A percentile compares a stretch with the other conserved stretches of the same genome.
phyloP scores from a whole-genome alignment of 2,329 filamentous ascomycete genomes.

The Penicillium vulpinum region DNA sequence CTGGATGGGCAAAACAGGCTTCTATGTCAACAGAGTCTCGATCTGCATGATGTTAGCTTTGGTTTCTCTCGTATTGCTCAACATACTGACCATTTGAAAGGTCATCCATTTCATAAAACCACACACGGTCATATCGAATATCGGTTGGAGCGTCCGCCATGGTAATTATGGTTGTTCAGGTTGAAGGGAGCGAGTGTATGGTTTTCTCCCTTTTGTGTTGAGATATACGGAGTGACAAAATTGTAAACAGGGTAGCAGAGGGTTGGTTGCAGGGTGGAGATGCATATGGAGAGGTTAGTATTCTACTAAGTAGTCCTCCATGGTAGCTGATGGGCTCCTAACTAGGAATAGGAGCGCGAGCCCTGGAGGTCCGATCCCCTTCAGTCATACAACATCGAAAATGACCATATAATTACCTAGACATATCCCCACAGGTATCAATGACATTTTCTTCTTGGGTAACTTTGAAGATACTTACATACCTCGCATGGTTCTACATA shows the following conservation, averaged over 20 bases:
- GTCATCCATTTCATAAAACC: background rate
- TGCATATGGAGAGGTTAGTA: background rate
- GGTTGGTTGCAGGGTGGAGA: background rate
- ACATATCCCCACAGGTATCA: background rate
- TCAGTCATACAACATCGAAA: background rate
- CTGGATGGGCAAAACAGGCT: background rate
- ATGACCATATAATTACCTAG: background rate
- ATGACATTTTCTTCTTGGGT: no score
- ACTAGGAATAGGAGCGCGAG: background rate
- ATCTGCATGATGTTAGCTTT: background rate
- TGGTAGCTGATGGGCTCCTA: background rate
- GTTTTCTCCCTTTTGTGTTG: background rate
- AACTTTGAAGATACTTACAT: no score
- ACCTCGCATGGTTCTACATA: no score
- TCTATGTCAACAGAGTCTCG: background rate
- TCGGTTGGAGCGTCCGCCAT: background rate
- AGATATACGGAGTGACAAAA: background rate
- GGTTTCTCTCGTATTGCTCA: background rate
- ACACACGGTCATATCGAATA: background rate
- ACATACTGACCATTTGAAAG: background rate
- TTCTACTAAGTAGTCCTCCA: background rate
- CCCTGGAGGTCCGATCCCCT: background rate
- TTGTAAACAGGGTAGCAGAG: background rate
- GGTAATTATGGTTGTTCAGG: background rate
- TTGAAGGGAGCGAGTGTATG: background rate